A percentile compares a stretch with the other conserved stretches of the same genome.
Conservation (phyloP, 345 rosid species). For the Gossypium raimondii region DNA sequence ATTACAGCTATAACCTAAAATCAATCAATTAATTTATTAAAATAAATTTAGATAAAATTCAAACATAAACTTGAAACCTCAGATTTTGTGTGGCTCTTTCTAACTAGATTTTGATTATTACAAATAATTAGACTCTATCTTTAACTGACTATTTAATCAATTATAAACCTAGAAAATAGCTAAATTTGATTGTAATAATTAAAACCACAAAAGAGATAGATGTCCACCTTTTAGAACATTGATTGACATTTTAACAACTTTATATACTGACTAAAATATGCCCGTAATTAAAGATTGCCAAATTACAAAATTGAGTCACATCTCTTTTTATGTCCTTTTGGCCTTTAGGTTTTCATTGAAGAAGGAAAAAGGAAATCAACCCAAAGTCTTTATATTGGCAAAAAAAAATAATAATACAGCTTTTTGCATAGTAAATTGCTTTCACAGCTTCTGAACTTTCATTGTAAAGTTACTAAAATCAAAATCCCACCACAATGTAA, state of each 20-base stretch:
- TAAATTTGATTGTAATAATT: conserved; percentile 2
- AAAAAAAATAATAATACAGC: background rate
- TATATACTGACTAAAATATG: background rate
- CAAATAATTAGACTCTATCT: no score
- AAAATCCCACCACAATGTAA: background rate
- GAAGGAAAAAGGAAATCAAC: background rate
- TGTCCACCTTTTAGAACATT: background rate
- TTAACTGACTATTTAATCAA: background rate
- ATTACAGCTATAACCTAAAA: no score
- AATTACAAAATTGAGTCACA: conserved; percentile 9
- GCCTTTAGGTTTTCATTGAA: background rate
- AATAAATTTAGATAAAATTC: no score
- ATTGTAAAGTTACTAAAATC: background rate
- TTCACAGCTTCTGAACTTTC: background rate
- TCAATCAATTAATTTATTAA: no score
- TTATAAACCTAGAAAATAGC: background rate
- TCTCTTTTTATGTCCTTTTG: conserved; percentile 1
- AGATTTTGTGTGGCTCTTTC: no score
- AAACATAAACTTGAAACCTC: no score
- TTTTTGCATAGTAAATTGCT: background rate
- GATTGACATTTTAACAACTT: conserved; percentile 13
- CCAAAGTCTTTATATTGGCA: background rate
- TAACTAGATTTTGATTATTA: no score
- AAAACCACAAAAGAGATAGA: background rate
- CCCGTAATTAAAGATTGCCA: background rate